Conservation (phyloP, 192 early-diverging fungal species). For the Chytriomyces sp. region DNA sequence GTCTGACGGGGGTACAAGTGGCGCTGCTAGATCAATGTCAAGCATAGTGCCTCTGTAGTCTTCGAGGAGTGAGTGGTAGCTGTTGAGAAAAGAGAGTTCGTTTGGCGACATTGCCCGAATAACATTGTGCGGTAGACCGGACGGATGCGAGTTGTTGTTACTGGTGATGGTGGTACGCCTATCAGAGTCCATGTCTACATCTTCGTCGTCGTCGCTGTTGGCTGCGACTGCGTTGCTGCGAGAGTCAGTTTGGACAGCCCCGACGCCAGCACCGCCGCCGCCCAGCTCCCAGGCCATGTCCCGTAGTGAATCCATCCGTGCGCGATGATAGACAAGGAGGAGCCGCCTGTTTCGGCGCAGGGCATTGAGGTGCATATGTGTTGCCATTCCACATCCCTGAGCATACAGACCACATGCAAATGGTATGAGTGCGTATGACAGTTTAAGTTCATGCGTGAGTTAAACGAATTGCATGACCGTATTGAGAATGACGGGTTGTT, state of each 20-base stretch:
- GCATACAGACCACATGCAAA: no score
- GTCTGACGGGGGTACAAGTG: constrained; percentile 85
- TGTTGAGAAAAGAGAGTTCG: constrained; percentile 67
- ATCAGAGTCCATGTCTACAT: neutral
- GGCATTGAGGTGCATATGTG: constrained; percentile 58
- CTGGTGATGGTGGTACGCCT: neutral
- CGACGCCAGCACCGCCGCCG: constrained; percentile 47
- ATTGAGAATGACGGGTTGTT: neutral
- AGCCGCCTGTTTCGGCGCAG: constrained; percentile 83
- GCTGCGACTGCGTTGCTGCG: constrained; percentile 12
- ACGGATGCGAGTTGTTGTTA: neutral
- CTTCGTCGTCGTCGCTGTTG: constrained; percentile 28
- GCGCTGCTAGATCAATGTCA: constrained; percentile 78
- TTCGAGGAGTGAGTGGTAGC: constrained; percentile 70
- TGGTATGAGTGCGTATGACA: no score
- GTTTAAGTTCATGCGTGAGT: neutral
- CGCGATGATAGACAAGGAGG: constrained; percentile 86
- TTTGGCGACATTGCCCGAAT: constrained; percentile 49
- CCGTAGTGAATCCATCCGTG: constrained; percentile 70
- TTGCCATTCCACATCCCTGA: constrained; percentile 38
- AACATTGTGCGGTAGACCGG: constrained; percentile 52
- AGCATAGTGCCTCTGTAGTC: constrained; percentile 68
- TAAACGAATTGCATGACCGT: neutral
- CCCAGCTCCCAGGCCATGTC: constrained; percentile 73
- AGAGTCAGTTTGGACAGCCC: constrained; percentile 31